Percentiles rank a stretch among this genome's conserved stretches.
Evolutionary conservation across 192 early-diverging fungal species (phyloP).

Genomic region (Entophlyctis luteolus): DNA sequence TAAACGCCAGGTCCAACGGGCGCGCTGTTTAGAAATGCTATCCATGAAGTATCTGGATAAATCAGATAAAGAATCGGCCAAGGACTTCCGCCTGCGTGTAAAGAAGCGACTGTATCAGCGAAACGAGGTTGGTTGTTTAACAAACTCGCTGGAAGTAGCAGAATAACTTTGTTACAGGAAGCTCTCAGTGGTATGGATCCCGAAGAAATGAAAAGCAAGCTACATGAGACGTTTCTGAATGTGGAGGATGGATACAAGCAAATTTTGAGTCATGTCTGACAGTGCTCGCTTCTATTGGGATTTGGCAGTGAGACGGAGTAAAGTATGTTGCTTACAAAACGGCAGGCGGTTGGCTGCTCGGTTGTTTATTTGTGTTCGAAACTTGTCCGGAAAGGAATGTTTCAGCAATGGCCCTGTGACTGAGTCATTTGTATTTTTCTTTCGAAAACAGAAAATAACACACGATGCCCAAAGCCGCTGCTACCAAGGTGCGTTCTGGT

Average conservation of each 20-base stretch:
- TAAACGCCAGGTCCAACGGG: conserved; percentile 77
- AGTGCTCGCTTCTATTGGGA: too few species aligned
- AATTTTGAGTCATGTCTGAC: neutral
- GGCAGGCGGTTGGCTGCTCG: too few species aligned
- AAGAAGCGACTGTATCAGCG: conserved; percentile 79
- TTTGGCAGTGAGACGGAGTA: too few species aligned
- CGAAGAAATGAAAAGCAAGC: conserved; percentile 64
- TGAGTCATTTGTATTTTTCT: too few species aligned
- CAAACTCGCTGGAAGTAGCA: too few species aligned
- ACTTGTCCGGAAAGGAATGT: too few species aligned
- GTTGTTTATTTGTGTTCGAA: too few species aligned
- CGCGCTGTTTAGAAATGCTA: conserved; percentile 79
- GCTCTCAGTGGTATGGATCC: conserved; percentile 58
- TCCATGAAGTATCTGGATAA: conserved; percentile 58
- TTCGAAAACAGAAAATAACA: neutral
- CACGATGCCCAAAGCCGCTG: neutral
- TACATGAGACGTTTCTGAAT: conserved; percentile 70
- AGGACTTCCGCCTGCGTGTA: conserved; percentile 71
- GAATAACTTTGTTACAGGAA: conserved; percentile 45
- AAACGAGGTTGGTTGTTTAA: conserved; percentile 62
- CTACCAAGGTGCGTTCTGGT: neutral
- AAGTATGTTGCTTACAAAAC: too few species aligned
- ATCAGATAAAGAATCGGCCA: conserved; percentile 42
- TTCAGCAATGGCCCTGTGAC: too few species aligned
- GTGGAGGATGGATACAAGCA: conserved; percentile 73